phyloP scores from a whole-genome alignment of 176 grass and related monocot genomes.

The Aegilops longissima region DNA sequence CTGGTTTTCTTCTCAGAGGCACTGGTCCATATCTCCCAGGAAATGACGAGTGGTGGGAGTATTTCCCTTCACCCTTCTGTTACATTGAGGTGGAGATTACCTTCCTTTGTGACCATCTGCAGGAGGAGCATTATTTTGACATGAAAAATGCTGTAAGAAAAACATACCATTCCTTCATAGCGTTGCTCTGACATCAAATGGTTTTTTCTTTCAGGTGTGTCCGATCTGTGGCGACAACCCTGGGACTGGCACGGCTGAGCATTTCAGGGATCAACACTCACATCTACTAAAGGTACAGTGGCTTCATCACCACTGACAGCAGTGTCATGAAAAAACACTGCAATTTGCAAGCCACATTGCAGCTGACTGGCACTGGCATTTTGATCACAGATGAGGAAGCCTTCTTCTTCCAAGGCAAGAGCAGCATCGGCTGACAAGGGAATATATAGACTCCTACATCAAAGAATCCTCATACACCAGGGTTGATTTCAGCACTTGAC shows the following conservation, averaged over 20 bases:
- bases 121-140: conserved; percentile 72
- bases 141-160: conserved; percentile 50
- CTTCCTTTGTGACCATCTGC: conserved; percentile 50
- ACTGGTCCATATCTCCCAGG: conserved; percentile 21
- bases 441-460: too few relatives aligned
- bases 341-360: too few relatives aligned
- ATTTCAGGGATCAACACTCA: conserved; percentile 55
- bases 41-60: conserved; percentile 56
- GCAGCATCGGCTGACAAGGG: too few relatives aligned
- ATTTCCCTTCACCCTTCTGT: conserved; percentile 50
- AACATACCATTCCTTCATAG: not conserved
- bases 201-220: conserved; percentile 46
- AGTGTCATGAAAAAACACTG: not conserved
- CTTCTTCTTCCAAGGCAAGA: too few relatives aligned
- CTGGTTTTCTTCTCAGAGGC: not conserved
- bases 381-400: too few relatives aligned
- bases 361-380: too few relatives aligned
- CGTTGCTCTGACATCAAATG: not conserved
- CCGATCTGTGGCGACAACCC: conserved; percentile 56
- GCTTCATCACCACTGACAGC: not conserved
- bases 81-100: conserved; percentile 53
- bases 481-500: not conserved
- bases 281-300: conserved; percentile 47
- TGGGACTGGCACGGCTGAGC: conserved; percentile 35
- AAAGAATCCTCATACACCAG: not conserved